Evolutionary conservation across 83 land plant species (phyloP), one percentile per base, ranked within the genome.

Genomic region (Picea mariana): DNA sequence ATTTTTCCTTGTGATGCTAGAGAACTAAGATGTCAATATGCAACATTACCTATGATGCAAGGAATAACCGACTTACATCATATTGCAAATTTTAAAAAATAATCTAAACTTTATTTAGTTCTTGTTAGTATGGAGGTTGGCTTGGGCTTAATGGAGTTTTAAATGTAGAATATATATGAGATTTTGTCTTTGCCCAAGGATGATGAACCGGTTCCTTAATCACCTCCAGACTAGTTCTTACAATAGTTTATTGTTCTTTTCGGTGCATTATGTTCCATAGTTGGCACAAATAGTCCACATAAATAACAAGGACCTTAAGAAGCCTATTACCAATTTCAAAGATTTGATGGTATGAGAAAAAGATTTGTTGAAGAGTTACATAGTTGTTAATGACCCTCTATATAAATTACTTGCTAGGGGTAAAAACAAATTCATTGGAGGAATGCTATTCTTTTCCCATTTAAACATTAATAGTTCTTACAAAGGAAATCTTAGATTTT

Each of bases 221-320:
- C 80, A 88, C 65, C 40, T 86, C 61, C 58, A 66, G 7, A 88
- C 88, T 13, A 84, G 82, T 80, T 67, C 71, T 75, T 80, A 79
- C 75, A 84, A 77, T 40, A 85, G 72, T 83, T 26, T 64, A 17
- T 40, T 26, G 13, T 79, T 66, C 16, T 13, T 84, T 84, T 82
- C 89, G 91, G 95, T 95, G 60, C 93, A 95, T 68, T 95, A 95
- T 90, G 95, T 93, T 75, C 95, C 97, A 76, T 95, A 95, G 85
- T 81, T 95, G 58, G 89, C 97, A 77, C 91, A 89, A 49, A 55
- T 91, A 61, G 84, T 95, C 1, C 86, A 87, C 77, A 66, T 78
- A 71, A 82, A 81, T 58, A 93, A 89, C 75, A 89, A 82, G 63
- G 92, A 90, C n/a, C 63, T 84, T 40, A 24, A 84, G 69, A 87